A percentile compares a stretch with the other conserved stretches of the same genome.
These are phyloP conservation scores for Globisporangium paroecandrum DNA, from an alignment of 352 stramenopile species.

Conservation along the genomic window DNA sequence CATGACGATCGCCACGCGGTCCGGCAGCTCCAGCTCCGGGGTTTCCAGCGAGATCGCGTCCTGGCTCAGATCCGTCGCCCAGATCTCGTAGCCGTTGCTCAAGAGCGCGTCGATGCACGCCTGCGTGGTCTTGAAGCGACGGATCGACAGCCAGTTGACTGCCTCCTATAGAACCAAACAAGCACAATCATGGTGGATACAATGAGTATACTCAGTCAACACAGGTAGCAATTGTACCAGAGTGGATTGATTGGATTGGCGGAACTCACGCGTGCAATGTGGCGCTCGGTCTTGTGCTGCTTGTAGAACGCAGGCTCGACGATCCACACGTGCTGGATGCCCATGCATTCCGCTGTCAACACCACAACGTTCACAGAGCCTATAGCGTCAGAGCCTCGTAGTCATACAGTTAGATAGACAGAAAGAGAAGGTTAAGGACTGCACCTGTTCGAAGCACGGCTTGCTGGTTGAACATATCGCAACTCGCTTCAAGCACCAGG, in stretches of 20 bases:
- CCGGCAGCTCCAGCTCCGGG: constrained; percentile 36
- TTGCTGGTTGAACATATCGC: constrained; percentile 39
- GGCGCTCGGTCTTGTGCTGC: constrained; percentile 26
- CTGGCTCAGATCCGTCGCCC: constrained; percentile 77
- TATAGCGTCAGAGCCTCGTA: background rate
- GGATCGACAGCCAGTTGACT: constrained; percentile 67
- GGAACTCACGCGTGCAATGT: constrained; percentile 24
- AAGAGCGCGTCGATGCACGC: constrained; percentile 59
- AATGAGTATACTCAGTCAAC: background rate
- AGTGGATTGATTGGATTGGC: background rate
- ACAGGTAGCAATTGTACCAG: background rate
- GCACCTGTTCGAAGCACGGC: constrained; percentile 30
- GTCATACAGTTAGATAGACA: background rate
- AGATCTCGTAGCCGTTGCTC: constrained; percentile 50
- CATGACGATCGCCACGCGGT: constrained; percentile 86
- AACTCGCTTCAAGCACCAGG: constrained; percentile 39
- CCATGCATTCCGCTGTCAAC: constrained; percentile 30
- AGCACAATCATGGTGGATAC: background rate
- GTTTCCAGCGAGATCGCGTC: constrained; percentile 33
- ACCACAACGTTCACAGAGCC: background rate
- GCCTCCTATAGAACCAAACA: constrained; percentile 13
- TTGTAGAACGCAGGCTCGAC: constrained; percentile 34
- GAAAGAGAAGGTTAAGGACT: background rate
- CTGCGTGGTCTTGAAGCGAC: constrained; percentile 65
- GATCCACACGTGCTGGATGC: constrained; percentile 80